phyloP scores from a whole-genome alignment of 371 early-diverging fungal species.

The Apophysomyces elegans region DNA sequence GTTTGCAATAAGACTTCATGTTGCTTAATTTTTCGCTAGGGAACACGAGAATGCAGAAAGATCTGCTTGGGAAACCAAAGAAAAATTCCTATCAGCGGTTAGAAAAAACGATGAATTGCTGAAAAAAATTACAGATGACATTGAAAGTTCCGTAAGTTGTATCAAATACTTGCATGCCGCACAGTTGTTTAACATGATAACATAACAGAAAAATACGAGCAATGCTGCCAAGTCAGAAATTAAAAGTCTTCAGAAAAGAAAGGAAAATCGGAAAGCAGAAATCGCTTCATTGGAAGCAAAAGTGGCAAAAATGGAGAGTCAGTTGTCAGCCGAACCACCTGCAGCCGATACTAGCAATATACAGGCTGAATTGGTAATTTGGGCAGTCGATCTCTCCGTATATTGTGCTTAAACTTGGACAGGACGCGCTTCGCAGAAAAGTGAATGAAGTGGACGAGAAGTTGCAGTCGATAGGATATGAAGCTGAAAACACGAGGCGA shows the following conservation, averaged over 20 bases:
- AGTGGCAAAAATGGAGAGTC: slow-evolving; percentile 51
- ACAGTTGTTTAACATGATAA: too few species aligned
- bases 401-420: neutral
- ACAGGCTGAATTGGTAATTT: slow-evolving; percentile 43
- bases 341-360: slow-evolving; percentile 36
- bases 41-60: slow-evolving; percentile 5
- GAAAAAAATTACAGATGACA: slow-evolving; percentile 11
- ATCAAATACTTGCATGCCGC: neutral
- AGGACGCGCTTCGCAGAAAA: slow-evolving; percentile 19
- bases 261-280: slow-evolving; percentile 38
- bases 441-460: slow-evolving; percentile 9
- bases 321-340: slow-evolving; percentile 33
- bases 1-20: neutral
- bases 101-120: neutral
- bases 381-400: neutral
- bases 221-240: slow-evolving; percentile 20
- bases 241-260: slow-evolving; percentile 35
- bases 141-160: slow-evolving; percentile 23
- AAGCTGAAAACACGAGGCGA: neutral
- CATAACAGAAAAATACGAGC: slow-evolving; percentile 21
- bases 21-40: slow-evolving; percentile 8
- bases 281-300: slow-evolving; percentile 47
- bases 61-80: neutral
- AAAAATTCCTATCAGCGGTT: neutral
- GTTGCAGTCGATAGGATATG: neutral